Evolutionary conservation across 192 early-diverging fungal genomes (phyloP), one percentile per base, ranked within the genome.

Genomic region (Tieghemiomyces parasiticus): DNA sequence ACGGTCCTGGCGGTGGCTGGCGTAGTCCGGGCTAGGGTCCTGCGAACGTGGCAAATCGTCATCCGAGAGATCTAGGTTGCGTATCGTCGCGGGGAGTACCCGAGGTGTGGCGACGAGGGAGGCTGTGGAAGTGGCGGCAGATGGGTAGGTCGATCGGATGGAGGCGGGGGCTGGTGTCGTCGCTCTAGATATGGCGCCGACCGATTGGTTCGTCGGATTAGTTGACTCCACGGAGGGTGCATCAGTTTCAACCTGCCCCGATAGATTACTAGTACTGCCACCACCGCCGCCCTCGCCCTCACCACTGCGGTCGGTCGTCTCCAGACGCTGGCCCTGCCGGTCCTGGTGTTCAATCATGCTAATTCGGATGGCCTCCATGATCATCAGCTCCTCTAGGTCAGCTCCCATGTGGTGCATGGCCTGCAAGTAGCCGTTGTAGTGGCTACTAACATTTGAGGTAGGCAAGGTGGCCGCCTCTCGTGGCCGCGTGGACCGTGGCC

Each of bases 361-460:
- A 59, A 82, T 68, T 42, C 92, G 69, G 30, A 96, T 88, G 1
- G 93, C 93, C 67, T 95, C 89, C 78, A 92, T 84, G 0, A 96
- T 65, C 91, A 96, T 84, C 63, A 89, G 68, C 60, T 96, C 93
- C 59, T 96, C 92, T 28, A 96, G 60, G 60, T 96, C 87, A 20
- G 81, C 81, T 26, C 84, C 89, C 65, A 89, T 84, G 45, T 79
- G 72, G 25, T 82, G 69, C 83, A 91, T 83, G 0, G 83, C 89
- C 0, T 70, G 60, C 9, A 81, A 52, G 38, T 83, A 85, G 26
- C 71, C 67, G 53, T 67, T 66, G 51, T 85, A 83, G 64, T 85
- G 80, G 2, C 71, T 65, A 3, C 75, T 65, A 12, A 55, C 30
- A 19, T 10, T 22, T 8, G 4, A 46, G 53, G 20, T 3, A 42